Base-by-base conservation (phyloP, 2,329 filamentous ascomycete species). In the Hypoxylon sp. region DNA sequence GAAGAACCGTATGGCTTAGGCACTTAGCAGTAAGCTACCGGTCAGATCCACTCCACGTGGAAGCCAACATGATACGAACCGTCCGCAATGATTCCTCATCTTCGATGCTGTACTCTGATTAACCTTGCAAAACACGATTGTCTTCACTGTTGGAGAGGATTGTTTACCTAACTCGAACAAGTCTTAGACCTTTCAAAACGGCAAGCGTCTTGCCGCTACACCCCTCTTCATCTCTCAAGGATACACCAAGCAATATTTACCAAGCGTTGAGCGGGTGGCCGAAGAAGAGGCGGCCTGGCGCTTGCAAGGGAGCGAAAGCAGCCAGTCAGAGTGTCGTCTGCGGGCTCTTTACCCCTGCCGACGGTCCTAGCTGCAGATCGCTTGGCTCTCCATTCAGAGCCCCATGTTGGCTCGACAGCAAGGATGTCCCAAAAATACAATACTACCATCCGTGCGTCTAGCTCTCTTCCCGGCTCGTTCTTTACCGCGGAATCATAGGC, bases 351-450 rank as follows among this genome's bases (percentile, higher is more conserved):
- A 46, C 64, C 73, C 67, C 69, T 74, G 67, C 60, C 14, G 16
- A 64, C 67, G 66, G 53, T 46, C 65, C 71, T 71, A 70, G 73
- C 72, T 73, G 73, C 74, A 73, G 75, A 77, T 76, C 74, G 61
- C 70, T 73, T 74, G 67, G 71, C 71, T 67, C 50, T 64, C 67
- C 69, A 70, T 64, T 54, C 61, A 70, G 54, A 68, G 28, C 52
- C 69, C 73, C 73, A 70, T 73, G 70, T 65, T 62, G 36, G 49
- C 18, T 58, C 55, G 38, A 66, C 38, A 42, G 30, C 67, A 67
- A 40, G 67, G 67, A 61, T 61, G 28, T 49, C 18, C 8, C 26
- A 40, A 55, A 57, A 57, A 59, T 61, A 54, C 57, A 54, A 61
- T 65, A 33, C 65, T 51, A 65, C 62, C 64, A 52, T 24, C 54